Conservation (phyloP, 1,284 basidiomycete species). For the Cutaneotrichosporon cutaneum region DNA sequence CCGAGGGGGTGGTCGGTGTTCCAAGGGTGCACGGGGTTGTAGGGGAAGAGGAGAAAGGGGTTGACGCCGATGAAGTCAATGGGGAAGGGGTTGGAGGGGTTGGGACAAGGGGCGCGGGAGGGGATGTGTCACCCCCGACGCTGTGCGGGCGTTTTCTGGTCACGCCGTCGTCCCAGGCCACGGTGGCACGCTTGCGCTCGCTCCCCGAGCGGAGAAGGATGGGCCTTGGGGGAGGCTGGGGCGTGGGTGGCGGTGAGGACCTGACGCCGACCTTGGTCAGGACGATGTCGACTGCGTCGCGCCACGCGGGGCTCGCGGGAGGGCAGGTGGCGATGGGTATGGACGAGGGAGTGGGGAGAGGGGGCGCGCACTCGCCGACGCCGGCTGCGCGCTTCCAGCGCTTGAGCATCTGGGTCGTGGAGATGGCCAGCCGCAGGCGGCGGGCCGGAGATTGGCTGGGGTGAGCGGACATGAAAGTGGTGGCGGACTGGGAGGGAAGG, state of each 20-base stretch:
- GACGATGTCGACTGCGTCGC: background rate
- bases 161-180: too few species aligned
- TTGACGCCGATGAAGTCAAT: too few species aligned
- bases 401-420: background rate
- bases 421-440: background rate
- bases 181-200: too few species aligned
- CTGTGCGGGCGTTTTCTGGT: too few species aligned
- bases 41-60: background rate
- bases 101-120: background rate
- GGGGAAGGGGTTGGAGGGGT: background rate
- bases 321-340: background rate
- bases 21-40: background rate
- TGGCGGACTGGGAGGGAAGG: background rate
- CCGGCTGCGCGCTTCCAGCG: background rate
- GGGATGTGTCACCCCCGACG: background rate
- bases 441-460: too few species aligned
- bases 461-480: too few species aligned
- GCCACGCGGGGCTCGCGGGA: background rate
- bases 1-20: background rate
- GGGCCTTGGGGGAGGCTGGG: background rate
- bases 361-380: background rate
- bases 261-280: background rate
- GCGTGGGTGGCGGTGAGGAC: background rate
- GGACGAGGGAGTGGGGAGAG: background rate
- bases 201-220: background rate